Base-by-base conservation (phyloP, 371 early-diverging fungal genomes). In the Parasitella parasitica region DNA sequence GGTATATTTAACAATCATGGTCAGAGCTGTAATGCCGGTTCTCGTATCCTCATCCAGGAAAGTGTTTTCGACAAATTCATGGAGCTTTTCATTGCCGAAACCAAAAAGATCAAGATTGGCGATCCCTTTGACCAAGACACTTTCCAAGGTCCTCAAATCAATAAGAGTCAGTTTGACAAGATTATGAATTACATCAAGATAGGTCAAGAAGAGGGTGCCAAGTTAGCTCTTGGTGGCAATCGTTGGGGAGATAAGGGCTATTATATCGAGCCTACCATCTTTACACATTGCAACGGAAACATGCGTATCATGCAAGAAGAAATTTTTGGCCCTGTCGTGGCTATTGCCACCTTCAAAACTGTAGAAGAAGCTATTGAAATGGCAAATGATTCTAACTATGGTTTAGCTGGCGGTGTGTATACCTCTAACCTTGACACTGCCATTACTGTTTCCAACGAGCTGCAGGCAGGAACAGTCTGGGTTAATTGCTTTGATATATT, bases 301-400 rank as follows among this genome's bases (percentile, higher is more conserved):
- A 85, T 87, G 73, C 75, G 76, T 6, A 72, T 97, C 27, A 90
- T 89, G 69, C 80, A 77, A 32, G 91, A 95, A 60, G 97, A 97
- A 71, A 88, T 96, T 59, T 97, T 97, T 83, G 97, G 97, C 2
- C 97, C 97, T 0, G 95, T 97, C 4, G 85, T 91, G 11, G 81
- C 86, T 27, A 89, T 95, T 41, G 77, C 80, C 58, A 89, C 89
- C 30, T 94, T 95, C 70, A 82, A 80, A 51, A 79, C 78, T 1
- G 66, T 89, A 6, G 91, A 93, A 18, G 94, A 94, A 60, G 95
- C 86, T 4, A 77, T 95, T 28, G 83, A 79, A 38, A 73, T 82
- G 1, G 94, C 94, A 51, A 91, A 93, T 72, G 83, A 86, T 51
- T 87, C 89, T 28, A 77, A 79, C 22, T 96, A 89, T 76, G 95